Conservation (phyloP, 2,329 filamentous ascomycete species). For the Aureobasidium musti region DNA sequence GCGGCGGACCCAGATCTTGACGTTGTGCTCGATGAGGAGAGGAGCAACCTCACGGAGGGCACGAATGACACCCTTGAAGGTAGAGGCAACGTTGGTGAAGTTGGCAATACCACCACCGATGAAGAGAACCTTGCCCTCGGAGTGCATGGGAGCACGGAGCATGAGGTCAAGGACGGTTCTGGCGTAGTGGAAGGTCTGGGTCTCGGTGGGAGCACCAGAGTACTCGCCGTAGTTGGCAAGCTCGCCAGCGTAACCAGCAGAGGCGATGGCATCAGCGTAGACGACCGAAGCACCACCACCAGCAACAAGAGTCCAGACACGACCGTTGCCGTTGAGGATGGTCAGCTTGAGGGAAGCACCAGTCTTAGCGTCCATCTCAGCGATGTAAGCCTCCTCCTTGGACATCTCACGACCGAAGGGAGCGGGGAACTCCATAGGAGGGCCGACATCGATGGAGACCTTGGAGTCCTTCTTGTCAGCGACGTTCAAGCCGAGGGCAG, state of each 20-base stretch:
- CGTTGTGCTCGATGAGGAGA: constrained; percentile 90
- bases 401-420: constrained; percentile 97
- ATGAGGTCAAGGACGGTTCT: constrained; percentile 96
- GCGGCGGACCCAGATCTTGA: constrained; percentile 92
- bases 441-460: constrained; percentile 92
- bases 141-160: constrained; percentile 81
- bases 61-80: constrained; percentile 99
- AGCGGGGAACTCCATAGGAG: constrained; percentile 98
- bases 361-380: constrained; percentile 98
- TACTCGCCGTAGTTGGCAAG: constrained; percentile 99
- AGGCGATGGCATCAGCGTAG: constrained; percentile 98
- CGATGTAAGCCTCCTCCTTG: constrained; percentile 99
- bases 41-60: constrained; percentile 88
- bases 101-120: constrained; percentile 99
- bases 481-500: constrained; percentile 79
- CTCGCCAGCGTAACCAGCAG: constrained; percentile 90
- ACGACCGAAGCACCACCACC: constrained; percentile 99
- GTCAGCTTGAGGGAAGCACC: constrained; percentile 98
- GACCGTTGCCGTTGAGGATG: constrained; percentile 85
- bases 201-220: constrained; percentile 97
- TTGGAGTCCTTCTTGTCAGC: constrained; percentile 64
- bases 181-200: constrained; percentile 98
- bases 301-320: constrained; percentile 97
- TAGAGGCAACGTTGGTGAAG: constrained; percentile 98
- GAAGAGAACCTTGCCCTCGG: constrained; percentile 97